Percentiles rank a stretch among this genome's conserved stretches.
Evolutionary conservation across 2,329 filamentous ascomycete species (phyloP).

Genomic region (Pseudogymnoascus sp.): DNA sequence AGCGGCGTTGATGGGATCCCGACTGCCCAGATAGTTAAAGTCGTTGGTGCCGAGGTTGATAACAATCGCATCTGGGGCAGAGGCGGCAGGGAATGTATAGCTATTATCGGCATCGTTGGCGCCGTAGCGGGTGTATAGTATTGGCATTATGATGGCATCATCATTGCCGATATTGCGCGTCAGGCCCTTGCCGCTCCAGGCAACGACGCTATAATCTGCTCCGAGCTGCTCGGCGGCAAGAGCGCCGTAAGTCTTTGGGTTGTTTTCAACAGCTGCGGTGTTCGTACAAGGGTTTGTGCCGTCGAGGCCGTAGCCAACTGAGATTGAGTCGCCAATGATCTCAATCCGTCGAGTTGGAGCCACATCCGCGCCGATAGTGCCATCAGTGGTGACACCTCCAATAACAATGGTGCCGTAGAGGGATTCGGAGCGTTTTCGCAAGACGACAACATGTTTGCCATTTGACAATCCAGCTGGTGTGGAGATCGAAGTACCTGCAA

Average conservation of each 20-base stretch:
- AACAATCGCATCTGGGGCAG: conserved; percentile 35
- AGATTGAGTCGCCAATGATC: conserved; percentile 41
- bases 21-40: conserved; percentile 33
- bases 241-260: conserved; percentile 38
- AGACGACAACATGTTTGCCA: conserved; percentile 34
- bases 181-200: conserved; percentile 41
- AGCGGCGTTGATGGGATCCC: conserved; percentile 27
- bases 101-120: conserved; percentile 35
- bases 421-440: conserved; percentile 37
- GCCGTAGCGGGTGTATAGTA: conserved; percentile 39
- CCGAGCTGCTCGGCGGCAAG: conserved; percentile 36
- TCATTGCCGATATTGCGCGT: conserved; percentile 35
- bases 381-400: conserved; percentile 28
- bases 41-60: conserved; percentile 42
- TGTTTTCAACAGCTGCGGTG: conserved; percentile 35
- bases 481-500: conserved; percentile 29
- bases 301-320: conserved; percentile 40
- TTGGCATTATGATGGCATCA: conserved; percentile 34
- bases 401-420: conserved; percentile 32
- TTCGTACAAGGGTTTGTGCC: conserved; percentile 37
- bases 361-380: conserved; percentile 23
- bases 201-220: conserved; percentile 39
- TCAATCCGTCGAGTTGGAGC: conserved; percentile 35
- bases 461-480: conserved; percentile 29
- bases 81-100: conserved; percentile 33